A percentile compares a stretch with the other conserved stretches of the same genome.
Conservation (phyloP, 495 filamentous ascomycete species). For the Aspergillus avenaceus region DNA sequence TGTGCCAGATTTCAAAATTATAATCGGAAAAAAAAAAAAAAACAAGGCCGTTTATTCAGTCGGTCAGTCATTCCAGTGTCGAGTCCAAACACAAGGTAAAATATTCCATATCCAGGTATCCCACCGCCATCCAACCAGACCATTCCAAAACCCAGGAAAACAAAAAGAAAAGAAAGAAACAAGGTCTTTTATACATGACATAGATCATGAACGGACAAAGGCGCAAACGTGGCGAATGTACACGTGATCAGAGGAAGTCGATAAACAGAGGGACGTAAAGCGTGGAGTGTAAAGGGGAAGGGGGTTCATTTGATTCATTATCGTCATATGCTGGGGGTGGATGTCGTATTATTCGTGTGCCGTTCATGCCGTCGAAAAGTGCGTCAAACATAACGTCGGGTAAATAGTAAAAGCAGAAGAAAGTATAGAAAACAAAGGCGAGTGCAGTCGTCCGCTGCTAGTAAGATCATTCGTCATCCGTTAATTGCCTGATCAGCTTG, state of each 20-base stretch:
- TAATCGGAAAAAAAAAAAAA: background rate
- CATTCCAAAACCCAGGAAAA: background rate
- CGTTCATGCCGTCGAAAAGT: constrained; percentile 28
- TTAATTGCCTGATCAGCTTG: constrained; percentile 56
- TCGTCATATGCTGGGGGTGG: background rate
- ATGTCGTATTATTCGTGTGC: constrained; percentile 31
- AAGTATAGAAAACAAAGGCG: constrained; percentile 10
- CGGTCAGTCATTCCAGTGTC: background rate
- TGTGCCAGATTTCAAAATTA: background rate
- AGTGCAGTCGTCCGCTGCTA: background rate
- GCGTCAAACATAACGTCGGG: constrained; percentile 10
- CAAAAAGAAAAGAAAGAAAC: background rate
- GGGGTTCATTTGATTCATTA: constrained; percentile 1
- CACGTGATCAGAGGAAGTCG: background rate
- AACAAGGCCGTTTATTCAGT: background rate
- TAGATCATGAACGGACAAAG: constrained; percentile 1
- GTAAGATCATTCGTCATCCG: constrained; percentile 39
- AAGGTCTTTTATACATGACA: constrained; percentile 11
- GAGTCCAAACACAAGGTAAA: background rate
- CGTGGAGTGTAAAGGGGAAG: background rate
- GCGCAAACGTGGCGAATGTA: constrained; percentile 4
- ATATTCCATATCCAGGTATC: background rate
- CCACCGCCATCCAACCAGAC: background rate
- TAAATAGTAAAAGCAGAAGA: constrained; percentile 6
- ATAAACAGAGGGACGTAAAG: background rate